These are phyloP conservation scores for Cryptococcus floricola DNA, from an alignment of 1,284 basidiomycete genomes.

Conservation along the genomic window DNA sequence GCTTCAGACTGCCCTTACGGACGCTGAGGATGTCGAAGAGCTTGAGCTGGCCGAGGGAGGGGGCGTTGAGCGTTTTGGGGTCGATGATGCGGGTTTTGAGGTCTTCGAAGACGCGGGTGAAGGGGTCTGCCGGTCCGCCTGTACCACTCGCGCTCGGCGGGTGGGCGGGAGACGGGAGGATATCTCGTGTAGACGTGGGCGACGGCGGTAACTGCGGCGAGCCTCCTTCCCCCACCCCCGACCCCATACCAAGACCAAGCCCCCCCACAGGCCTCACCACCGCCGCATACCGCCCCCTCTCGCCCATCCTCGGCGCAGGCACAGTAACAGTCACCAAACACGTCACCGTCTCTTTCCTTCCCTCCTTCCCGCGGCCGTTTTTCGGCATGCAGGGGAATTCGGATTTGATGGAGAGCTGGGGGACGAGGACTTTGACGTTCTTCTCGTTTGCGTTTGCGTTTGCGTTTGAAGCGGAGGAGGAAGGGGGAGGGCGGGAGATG, in stretches of 20 bases:
- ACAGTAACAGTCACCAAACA: constrained; percentile 88
- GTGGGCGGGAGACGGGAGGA: not conserved
- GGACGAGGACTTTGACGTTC: constrained; percentile 65
- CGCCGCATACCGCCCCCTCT: constrained; percentile 31
- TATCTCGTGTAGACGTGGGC: constrained; percentile 25
- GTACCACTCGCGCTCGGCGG: not conserved
- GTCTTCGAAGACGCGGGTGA: constrained; percentile 77
- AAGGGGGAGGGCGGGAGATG: constrained; percentile 56
- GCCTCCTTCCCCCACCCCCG: constrained; percentile 9
- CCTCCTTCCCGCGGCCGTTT: constrained; percentile 13
- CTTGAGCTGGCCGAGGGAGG: constrained; percentile 72
- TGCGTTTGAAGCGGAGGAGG: constrained; percentile 29
- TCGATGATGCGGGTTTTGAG: constrained; percentile 81
- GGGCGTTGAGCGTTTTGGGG: constrained; percentile 88
- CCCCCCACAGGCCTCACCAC: constrained; percentile 6
- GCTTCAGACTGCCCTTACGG: constrained; percentile 75
- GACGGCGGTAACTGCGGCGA: constrained; percentile 40
- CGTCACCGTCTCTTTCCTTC: constrained; percentile 66
- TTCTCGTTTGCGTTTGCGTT: constrained; percentile 46
- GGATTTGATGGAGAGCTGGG: constrained; percentile 79
- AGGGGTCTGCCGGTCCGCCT: constrained; percentile 34
- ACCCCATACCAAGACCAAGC: constrained; percentile 18
- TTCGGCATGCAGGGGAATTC: constrained; percentile 75
- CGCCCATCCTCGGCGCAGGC: constrained; percentile 56
- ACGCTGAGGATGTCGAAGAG: constrained; percentile 89